Evolutionary conservation across 1,139 yeast genomes (phyloP).

Genomic region (Hemisphaericaspora xylofermentans): DNA sequence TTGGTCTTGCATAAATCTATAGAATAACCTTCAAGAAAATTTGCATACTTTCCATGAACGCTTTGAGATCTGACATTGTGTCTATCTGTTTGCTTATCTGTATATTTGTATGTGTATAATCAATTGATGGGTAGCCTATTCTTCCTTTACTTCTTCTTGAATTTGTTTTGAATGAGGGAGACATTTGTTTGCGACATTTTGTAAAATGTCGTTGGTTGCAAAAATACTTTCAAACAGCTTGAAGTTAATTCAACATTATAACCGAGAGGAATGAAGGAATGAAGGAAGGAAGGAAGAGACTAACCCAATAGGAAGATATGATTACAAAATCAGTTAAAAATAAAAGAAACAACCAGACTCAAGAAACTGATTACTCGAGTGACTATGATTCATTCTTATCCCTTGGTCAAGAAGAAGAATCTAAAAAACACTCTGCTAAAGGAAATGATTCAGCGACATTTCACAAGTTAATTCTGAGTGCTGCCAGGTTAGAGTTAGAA

Average conservation of each 20-base stretch:
- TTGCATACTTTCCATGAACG: slow-evolving; percentile 41
- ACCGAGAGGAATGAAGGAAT: too few species aligned
- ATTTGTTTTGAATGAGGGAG: too few species aligned
- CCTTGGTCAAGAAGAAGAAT: slow-evolving; percentile 1
- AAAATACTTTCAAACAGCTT: too few species aligned
- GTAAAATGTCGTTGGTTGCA: too few species aligned
- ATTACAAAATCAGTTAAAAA: not conserved
- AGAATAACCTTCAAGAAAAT: not conserved
- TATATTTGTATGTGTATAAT: not conserved
- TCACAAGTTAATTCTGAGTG: slow-evolving; percentile 24
- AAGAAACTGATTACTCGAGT: slow-evolving; percentile 24
- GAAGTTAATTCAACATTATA: too few species aligned
- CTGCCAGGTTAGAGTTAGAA: slow-evolving; percentile 34
- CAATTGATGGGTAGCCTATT: too few species aligned
- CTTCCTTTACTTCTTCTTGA: too few species aligned
- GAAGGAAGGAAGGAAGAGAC: too few species aligned
- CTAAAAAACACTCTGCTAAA: not conserved
- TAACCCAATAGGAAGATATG: too few species aligned
- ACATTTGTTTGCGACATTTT: too few species aligned
- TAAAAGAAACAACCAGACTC: slow-evolving; percentile 7
- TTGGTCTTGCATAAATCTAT: not conserved
- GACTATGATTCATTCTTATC: slow-evolving; percentile 15
- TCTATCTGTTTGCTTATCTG: slow-evolving; percentile 1
- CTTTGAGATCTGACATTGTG: slow-evolving; percentile 38
- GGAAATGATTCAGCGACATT: not conserved